Conservation (phyloP, 1,284 basidiomycete genomes). For the Meira nashicola region DNA sequence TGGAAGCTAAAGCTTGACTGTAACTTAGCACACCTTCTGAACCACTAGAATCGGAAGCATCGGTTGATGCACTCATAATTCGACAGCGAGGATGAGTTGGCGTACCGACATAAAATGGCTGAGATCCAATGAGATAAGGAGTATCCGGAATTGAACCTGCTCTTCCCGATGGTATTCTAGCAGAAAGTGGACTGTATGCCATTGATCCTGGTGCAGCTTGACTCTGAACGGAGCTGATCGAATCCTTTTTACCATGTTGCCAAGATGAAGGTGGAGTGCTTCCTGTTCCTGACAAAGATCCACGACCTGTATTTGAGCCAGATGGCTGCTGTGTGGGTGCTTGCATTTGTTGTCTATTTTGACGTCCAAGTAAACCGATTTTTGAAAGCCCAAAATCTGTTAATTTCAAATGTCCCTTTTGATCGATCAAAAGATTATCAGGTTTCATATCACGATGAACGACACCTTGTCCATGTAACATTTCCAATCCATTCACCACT, state of each 20-base stretch:
- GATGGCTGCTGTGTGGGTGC: not conserved
- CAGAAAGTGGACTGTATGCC: not conserved
- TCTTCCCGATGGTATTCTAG: not conserved
- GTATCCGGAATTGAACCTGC: constrained; percentile 2
- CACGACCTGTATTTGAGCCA: not conserved
- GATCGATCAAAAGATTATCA: constrained; percentile 93
- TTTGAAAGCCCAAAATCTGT: constrained; percentile 97
- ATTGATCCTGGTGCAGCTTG: not conserved
- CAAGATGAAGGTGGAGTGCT: not conserved
- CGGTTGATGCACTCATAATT: constrained; percentile 25
- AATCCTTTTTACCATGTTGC: not conserved
- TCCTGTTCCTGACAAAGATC: not conserved
- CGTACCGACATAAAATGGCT: constrained; percentile 9
- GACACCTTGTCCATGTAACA: constrained; percentile 85
- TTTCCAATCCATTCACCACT: constrained; percentile 88
- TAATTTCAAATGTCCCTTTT: constrained; percentile 89
- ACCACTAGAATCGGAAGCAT: constrained; percentile 39
- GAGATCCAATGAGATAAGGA: not conserved
- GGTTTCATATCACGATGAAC: constrained; percentile 71
- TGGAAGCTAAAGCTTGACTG: not conserved
- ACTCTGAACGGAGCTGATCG: not conserved
- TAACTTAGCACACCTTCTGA: constrained; percentile 19
- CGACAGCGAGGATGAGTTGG: constrained; percentile 6
- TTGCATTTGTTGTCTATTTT: constrained; percentile 54
- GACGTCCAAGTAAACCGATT: constrained; percentile 92